phyloP scores from a whole-genome alignment of 2,329 filamentous ascomycete species.

The Sporothrix pseudoabietina region DNA sequence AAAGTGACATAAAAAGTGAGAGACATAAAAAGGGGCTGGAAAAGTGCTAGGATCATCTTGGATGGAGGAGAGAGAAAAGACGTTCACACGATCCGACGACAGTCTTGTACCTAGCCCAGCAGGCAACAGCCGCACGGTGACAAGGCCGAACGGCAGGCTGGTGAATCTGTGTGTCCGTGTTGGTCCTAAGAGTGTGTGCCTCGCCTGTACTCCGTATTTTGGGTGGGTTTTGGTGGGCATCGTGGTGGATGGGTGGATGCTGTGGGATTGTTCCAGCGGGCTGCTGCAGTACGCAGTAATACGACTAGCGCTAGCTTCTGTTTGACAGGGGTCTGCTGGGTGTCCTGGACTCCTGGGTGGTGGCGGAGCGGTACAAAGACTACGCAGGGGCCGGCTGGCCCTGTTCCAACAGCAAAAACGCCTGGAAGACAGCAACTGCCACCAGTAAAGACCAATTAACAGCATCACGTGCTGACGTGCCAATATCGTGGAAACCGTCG shows the following conservation, averaged over 20 bases:
- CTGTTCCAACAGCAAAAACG: not conserved
- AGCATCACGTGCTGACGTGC: not conserved
- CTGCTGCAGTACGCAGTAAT: not conserved
- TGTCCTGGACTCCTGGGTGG: too few relatives aligned
- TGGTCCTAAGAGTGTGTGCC: not conserved
- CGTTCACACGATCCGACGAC: not conserved
- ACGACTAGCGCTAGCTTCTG: slow-evolving; percentile 2
- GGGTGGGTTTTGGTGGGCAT: not conserved
- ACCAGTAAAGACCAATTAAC: not conserved
- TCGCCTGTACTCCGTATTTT: not conserved
- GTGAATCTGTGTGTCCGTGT: slow-evolving; percentile 1
- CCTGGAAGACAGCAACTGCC: not conserved
- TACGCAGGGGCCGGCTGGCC: not conserved
- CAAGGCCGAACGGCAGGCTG: not conserved
- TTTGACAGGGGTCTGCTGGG: not conserved
- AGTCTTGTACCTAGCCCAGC: not conserved
- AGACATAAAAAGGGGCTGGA: not conserved
- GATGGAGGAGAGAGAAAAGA: not conserved
- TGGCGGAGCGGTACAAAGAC: not conserved
- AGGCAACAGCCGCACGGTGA: slow-evolving; percentile 23
- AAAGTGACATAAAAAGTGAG: not conserved
- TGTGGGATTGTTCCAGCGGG: not conserved
- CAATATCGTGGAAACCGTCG: not conserved
- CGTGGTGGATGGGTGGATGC: slow-evolving; percentile 5
- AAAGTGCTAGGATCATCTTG: not conserved